These are phyloP conservation scores for Coemansia sp. DNA, from an alignment of 371 early-diverging fungal genomes.

Conservation along the genomic window DNA sequence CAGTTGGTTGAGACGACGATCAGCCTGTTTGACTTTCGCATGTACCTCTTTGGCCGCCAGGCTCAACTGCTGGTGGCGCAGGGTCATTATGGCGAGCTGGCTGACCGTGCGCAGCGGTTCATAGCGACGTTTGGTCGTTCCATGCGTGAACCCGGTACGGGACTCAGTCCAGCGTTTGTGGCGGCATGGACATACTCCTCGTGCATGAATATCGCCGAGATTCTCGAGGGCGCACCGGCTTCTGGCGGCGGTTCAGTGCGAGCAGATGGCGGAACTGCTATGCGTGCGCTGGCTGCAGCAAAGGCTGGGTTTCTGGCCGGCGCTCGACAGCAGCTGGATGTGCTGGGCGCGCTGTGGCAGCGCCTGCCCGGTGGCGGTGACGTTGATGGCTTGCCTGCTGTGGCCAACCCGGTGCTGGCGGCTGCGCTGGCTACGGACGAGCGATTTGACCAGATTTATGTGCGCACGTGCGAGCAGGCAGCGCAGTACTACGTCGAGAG, in stretches of 20 bases:
- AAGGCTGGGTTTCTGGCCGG: slow-evolving; percentile 51
- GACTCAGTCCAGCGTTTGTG: slow-evolving; percentile 29
- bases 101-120: slow-evolving; percentile 39
- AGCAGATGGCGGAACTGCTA: no score
- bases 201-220: slow-evolving; percentile 47
- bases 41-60: slow-evolving; percentile 91
- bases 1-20: slow-evolving; percentile 85
- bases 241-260: no score
- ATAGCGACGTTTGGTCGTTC: slow-evolving; percentile 24
- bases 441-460: slow-evolving; percentile 48
- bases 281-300: slow-evolving; percentile 30
- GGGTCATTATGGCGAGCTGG: slow-evolving; percentile 53
- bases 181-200: slow-evolving; percentile 46
- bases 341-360: slow-evolving; percentile 29
- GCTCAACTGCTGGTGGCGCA: slow-evolving; percentile 70
- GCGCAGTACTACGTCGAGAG: slow-evolving; percentile 49
- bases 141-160: slow-evolving; percentile 45
- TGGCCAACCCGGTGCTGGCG: slow-evolving; percentile 45
- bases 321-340: slow-evolving; percentile 47
- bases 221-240: slow-evolving; percentile 42
- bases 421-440: slow-evolving; percentile 35
- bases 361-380: slow-evolving; percentile 26
- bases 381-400: slow-evolving; percentile 14
- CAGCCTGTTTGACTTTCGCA: slow-evolving; percentile 90
- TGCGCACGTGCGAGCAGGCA: slow-evolving; percentile 51